These are phyloP conservation scores for Vaccinium darrowii DNA, from an alignment of 148 eudicot genomes.

Conservation along the genomic window DNA sequence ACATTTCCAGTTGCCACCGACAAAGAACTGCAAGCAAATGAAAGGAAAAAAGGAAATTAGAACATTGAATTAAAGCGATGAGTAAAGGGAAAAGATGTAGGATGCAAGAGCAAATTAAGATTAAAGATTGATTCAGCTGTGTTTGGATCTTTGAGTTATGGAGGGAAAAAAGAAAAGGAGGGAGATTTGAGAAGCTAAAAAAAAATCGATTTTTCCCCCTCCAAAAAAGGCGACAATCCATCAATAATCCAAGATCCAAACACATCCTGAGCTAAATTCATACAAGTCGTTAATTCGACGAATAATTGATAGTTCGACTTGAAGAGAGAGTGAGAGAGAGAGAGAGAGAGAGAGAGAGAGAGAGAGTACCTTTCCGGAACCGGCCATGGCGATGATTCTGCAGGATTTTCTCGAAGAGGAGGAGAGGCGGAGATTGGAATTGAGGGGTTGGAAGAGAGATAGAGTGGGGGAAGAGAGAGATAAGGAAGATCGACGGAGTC, in stretches of 20 bases:
- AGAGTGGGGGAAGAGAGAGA: conserved; percentile 42
- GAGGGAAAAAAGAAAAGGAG: conserved; percentile 32
- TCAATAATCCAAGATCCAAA: background rate
- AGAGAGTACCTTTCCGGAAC: conserved; percentile 58
- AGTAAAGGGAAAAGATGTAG: background rate
- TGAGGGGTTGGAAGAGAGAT: conserved; percentile 44
- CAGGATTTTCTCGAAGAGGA: conserved; percentile 51
- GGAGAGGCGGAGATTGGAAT: conserved; percentile 58
- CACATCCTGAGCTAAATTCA: background rate
- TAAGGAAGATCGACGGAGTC: conserved; percentile 46
- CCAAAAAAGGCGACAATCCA: background rate
- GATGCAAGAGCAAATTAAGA: background rate
- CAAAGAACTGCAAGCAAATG: background rate
- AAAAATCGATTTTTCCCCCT: background rate
- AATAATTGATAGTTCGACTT: background rate
- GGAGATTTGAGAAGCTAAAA: background rate
- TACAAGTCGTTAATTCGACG: background rate
- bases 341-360: background rate
- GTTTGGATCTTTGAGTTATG: conserved; percentile 82
- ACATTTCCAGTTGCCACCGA: conserved; percentile 7
- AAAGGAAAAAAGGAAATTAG: background rate
- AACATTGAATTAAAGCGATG: background rate
- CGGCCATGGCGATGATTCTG: conserved; percentile 78
- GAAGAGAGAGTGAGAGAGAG: background rate
- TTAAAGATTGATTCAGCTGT: background rate